Base-by-base conservation (phyloP, 305 asterid genomes). In the Galium porrigens region DNA sequence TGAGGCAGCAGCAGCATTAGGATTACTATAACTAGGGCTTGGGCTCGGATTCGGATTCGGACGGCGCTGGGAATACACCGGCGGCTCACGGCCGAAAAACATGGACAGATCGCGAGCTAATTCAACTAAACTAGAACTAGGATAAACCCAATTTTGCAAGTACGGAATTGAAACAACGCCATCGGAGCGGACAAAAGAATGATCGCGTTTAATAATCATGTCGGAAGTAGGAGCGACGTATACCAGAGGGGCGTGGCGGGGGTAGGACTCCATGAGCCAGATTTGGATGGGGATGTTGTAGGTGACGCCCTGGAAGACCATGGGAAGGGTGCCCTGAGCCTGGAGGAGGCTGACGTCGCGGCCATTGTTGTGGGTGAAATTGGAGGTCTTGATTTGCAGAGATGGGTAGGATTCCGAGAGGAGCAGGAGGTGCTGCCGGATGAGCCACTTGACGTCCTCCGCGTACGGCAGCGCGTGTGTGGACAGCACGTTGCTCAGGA, bases 341-440 rank as follows among this genome's bases (percentile, higher is more conserved):
- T 92, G 96, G 63, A 92, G 90, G 71, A 92, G 88, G 70, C 81
- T 84, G 68, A 84, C 89, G 49, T 94, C 70, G 48, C 95, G 82
- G 77, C 99, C 99, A 69, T 92, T 95, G 94, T 89, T 92, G 84
- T 92, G 96, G 37, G 94, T 92, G 78, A 84, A 92, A 34, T 80
- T 83, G 65, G 90, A 86, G 64, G 96, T 84, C 67, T 84, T 86
- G 22, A 94, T 91, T 56, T 78, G 85, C 25, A 89, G 89, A 51
- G 95, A 85, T 22, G 98, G 94, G 72, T 75, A 80, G 6, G 83
- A 51, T 5, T 85, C 96, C 74, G 72, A 71, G 32, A 92, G 86
- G 41, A 80, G 68, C 58, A 92, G 48, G 64, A 91, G 73, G 70
- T 91, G 96, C 44, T 91, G 95, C 15, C 96, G 89, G 73, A 89